Conservation (phyloP, 345 rosid species). For the Angophora floribunda region DNA sequence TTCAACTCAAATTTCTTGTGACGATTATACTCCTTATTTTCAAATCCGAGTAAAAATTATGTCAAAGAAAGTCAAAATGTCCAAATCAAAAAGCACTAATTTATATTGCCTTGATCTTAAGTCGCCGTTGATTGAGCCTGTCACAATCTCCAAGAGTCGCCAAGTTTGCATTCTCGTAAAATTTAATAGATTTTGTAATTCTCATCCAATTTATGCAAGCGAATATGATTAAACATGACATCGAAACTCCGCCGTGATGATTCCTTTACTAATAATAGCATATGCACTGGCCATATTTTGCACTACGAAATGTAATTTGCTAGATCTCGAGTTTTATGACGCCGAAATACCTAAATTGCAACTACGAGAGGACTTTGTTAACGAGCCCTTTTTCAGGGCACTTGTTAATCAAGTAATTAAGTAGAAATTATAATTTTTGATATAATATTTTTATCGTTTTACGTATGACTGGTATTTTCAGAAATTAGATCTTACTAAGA, state of each 20-base stretch:
- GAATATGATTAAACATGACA: not conserved
- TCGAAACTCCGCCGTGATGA: not conserved
- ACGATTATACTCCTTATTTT: rapidly evolving
- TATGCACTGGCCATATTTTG: rapidly evolving
- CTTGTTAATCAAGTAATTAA: not conserved
- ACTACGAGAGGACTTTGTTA: rapidly evolving
- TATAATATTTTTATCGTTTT: too few species aligned
- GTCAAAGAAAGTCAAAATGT: not conserved
- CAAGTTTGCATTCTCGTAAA: rapidly evolving
- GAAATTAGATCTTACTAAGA: not conserved
- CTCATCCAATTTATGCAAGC: not conserved
- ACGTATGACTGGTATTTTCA: rapidly evolving
- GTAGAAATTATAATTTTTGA: not conserved
- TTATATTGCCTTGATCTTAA: not conserved
- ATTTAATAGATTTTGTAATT: not conserved
- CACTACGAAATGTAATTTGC: not conserved
- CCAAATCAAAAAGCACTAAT: rapidly evolving
- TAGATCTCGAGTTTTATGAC: not conserved
- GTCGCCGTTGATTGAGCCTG: rapidly evolving
- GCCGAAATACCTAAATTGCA: not conserved
- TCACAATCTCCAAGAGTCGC: not conserved
- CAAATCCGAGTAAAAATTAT: rapidly evolving
- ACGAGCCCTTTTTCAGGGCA: not conserved
- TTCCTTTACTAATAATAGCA: not conserved
- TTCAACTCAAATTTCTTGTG: rapidly evolving